Evolutionary conservation across 1,284 basidiomycete genomes (phyloP).

Genomic region (Schizophyllum amplum): DNA sequence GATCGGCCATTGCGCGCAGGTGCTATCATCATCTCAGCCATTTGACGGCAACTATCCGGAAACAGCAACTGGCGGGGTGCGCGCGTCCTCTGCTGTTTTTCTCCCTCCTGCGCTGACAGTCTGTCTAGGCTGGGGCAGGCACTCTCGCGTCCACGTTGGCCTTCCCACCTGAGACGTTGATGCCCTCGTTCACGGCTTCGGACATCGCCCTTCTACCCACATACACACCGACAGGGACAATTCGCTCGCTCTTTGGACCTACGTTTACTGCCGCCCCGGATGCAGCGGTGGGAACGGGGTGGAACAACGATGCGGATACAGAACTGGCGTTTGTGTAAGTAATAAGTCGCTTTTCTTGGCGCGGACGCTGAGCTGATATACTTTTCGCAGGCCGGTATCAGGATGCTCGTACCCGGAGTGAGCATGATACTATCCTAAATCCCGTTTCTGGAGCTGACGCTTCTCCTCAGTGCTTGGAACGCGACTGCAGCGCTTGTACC

Average conservation of each 20-base stretch:
- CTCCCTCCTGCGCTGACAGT: constrained; percentile 13
- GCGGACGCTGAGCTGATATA: constrained; percentile 4
- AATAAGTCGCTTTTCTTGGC: not conserved
- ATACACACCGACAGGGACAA: constrained; percentile 61
- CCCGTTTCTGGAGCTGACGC: constrained; percentile 1
- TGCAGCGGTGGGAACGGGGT: constrained; percentile 61
- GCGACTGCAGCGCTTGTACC: constrained; percentile 9
- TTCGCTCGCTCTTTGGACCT: constrained; percentile 47
- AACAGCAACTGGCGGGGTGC: constrained; percentile 50
- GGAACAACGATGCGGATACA: constrained; percentile 65
- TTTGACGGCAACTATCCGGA: constrained; percentile 50
- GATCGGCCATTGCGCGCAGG: constrained; percentile 58
- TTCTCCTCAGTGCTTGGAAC: constrained; percentile 10
- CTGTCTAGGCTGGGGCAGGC: too few relatives aligned
- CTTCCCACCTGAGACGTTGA: constrained; percentile 35
- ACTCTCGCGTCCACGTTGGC: constrained; percentile 27
- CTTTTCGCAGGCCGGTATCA: constrained; percentile 25
- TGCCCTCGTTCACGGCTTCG: constrained; percentile 34
- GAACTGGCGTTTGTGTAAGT: constrained; percentile 33
- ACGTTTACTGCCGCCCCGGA: constrained; percentile 36
- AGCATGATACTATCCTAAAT: constrained; percentile 17
- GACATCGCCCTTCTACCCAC: constrained; percentile 38
- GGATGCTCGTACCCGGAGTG: constrained; percentile 38
- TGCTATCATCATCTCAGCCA: constrained; percentile 51
- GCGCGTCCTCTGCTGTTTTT: not conserved